These are phyloP conservation scores for Calonectria honghensis DNA, from an alignment of 2,329 filamentous ascomycete species.

Conservation along the genomic window DNA sequence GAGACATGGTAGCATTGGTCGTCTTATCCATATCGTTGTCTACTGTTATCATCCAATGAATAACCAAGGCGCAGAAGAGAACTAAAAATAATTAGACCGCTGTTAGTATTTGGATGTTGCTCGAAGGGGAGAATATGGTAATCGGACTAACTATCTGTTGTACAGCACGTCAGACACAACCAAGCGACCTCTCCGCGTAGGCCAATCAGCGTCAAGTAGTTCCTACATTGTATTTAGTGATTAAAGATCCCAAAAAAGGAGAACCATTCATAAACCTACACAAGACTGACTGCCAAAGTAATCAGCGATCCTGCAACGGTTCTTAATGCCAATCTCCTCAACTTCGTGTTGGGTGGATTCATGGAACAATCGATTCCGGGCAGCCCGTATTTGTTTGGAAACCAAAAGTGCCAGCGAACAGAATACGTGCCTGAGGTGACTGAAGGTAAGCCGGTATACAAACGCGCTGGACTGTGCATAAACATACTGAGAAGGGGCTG, in stretches of 20 bases:
- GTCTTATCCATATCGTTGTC: background rate
- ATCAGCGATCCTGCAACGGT: background rate
- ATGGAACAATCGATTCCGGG: background rate
- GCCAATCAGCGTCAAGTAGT: background rate
- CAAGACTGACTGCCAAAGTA: background rate
- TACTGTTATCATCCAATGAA: slow-evolving; percentile 11
- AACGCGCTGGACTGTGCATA: rapidly evolving
- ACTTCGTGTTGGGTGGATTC: background rate
- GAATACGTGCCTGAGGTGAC: background rate
- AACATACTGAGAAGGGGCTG: slow-evolving; percentile 7
- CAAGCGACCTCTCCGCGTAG: slow-evolving; percentile 1
- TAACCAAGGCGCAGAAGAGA: background rate
- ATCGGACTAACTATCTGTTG: background rate
- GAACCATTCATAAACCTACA: background rate
- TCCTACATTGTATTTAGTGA: background rate
- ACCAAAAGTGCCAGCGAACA: background rate
- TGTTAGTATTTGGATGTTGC: background rate
- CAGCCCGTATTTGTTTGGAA: background rate
- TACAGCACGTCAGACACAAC: slow-evolving; percentile 1
- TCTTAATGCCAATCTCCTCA: background rate
- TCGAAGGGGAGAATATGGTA: background rate
- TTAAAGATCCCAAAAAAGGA: background rate
- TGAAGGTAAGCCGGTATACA: background rate
- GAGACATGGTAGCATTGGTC: too few species aligned
- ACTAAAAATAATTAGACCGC: background rate